Percentiles rank a stretch among this genome's conserved stretches.
These are phyloP conservation scores for Lactarius indigo DNA, from an alignment of 768 basidiomycete species.

Conservation along the genomic window DNA sequence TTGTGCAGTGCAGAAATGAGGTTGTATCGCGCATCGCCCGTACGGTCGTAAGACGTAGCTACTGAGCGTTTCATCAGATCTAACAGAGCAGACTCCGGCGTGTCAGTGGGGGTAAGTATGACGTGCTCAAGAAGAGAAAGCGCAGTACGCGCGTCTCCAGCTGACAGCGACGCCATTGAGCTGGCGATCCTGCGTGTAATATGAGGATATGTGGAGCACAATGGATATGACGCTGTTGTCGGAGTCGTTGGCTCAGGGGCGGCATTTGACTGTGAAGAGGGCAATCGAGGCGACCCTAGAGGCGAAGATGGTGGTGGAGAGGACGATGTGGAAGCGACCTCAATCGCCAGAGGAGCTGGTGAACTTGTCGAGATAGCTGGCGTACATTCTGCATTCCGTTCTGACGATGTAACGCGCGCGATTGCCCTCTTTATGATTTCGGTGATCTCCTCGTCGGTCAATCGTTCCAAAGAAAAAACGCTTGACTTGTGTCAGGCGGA, in stretches of 20 bases:
- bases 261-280: slow-evolving; percentile 21
- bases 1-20: slow-evolving; percentile 88
- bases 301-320: slow-evolving; percentile 14
- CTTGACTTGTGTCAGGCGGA: slow-evolving; percentile 35
- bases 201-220: slow-evolving; percentile 35
- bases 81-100: slow-evolving; percentile 49
- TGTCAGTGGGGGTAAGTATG: slow-evolving; percentile 41
- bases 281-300: slow-evolving; percentile 1
- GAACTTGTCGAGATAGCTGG: background rate
- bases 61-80: slow-evolving; percentile 59
- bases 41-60: slow-evolving; percentile 67
- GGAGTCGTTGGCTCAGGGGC: background rate
- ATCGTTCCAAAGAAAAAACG: slow-evolving; percentile 69
- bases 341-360: background rate
- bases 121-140: slow-evolving; percentile 78
- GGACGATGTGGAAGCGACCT: background rate
- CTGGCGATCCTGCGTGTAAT: slow-evolving; percentile 46
- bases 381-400: background rate
- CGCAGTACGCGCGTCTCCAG: slow-evolving; percentile 75
- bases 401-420: slow-evolving; percentile 30
- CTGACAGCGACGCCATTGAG: slow-evolving; percentile 51
- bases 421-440: slow-evolving; percentile 57
- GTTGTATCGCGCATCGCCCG: slow-evolving; percentile 73
- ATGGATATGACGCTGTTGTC: background rate
- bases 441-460: slow-evolving; percentile 60